Base-by-base conservation (phyloP, 192 early-diverging fungal species). In the Coemansia sp. region DNA sequence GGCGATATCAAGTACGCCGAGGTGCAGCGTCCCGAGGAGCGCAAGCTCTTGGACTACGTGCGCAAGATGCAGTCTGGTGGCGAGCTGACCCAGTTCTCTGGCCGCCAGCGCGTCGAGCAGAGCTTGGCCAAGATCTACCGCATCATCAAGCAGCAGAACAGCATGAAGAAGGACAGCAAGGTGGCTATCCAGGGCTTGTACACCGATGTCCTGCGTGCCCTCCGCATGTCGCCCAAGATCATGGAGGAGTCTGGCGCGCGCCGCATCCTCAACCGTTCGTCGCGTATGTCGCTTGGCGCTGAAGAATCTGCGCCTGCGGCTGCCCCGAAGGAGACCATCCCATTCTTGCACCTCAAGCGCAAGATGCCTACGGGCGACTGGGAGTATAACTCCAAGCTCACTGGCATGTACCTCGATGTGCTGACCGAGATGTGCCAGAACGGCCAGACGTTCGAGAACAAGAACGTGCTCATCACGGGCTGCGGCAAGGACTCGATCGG, bases 31-130 rank as follows among this genome's bases (percentile, higher is more conserved):
- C 75, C 71, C 46, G 90, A 91, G 34, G 83, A 86, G 67, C 91
- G 90, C 80, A 97, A 97, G 89, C 87, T 98, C 77, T 89, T 93
- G 75, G 90, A 95, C 66, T 98, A 96, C 72, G 94, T 98, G 78
- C 87, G 89, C 74, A 91, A 91, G 57, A 93, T 98, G 93, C 83
- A 86, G 83, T 79, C 83, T 31, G 91, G 89, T 27, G 85, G 85
- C 63, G 86, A 88, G 73, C 84, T 89, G 75, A 84, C 88, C 51
- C 87, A 92, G 75, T 93, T 89, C 87, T 85, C 85, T 42, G 85
- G 87, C 81, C 90, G 90, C 59, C 89, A 90, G 74, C 87, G 87
- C 66, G 90, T 92, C 8, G 89, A 92, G 78, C 89, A 92, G 73
- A 89, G 89, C 80, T 78, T 92, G 74, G 88, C 84, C 46, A 86